These are phyloP conservation scores for Scolecobasidium constrictum DNA, from an alignment of 2,329 filamentous ascomycete species.

Conservation along the genomic window DNA sequence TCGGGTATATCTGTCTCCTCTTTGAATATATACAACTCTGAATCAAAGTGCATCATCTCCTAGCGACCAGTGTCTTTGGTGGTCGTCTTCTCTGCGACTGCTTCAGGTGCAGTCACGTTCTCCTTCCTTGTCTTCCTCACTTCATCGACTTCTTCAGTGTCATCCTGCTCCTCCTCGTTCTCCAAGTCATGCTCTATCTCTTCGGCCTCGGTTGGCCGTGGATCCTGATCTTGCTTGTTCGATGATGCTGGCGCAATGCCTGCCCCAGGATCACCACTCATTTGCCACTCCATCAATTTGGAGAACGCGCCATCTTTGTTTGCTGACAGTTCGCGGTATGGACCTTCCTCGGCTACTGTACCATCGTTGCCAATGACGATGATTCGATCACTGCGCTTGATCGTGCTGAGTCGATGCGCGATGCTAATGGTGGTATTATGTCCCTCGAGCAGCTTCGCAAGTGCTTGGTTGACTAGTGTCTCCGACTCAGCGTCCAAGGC, in stretches of 20 bases:
- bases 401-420: slow-evolving; percentile 88
- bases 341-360: slow-evolving; percentile 80
- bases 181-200: slow-evolving; percentile 35
- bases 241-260: slow-evolving; percentile 11
- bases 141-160: slow-evolving; percentile 24
- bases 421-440: slow-evolving; percentile 92
- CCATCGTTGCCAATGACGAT: slow-evolving; percentile 84
- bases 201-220: slow-evolving; percentile 35
- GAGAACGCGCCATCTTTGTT: slow-evolving; percentile 76
- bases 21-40: no score
- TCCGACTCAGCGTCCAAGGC: slow-evolving; percentile 94
- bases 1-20: no score
- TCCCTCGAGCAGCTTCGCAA: slow-evolving; percentile 68
- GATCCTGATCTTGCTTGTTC: slow-evolving; percentile 20
- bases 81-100: no score
- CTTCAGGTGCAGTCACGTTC: no score
- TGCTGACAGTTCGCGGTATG: slow-evolving; percentile 64
- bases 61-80: no score
- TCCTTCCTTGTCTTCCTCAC: slow-evolving; percentile 11
- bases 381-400: slow-evolving; percentile 89
- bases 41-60: no score
- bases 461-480: slow-evolving; percentile 86
- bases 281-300: slow-evolving; percentile 97
- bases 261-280: slow-evolving; percentile 52
- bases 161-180: slow-evolving; percentile 23